Base-by-base conservation (phyloP, 345 rosid genomes). In the Sonneratia caseolaris region DNA sequence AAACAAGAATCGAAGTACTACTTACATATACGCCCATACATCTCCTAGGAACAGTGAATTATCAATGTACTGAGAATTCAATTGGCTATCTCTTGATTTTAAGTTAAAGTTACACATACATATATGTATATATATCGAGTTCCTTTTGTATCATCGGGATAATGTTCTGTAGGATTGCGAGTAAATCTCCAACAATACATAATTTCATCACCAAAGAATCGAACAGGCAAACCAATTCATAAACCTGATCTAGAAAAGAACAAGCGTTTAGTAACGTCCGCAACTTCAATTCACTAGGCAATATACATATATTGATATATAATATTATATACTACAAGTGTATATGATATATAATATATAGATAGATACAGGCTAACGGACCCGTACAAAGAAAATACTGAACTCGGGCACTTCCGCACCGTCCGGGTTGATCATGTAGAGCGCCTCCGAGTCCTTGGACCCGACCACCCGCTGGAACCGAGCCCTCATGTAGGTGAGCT, bases 361-460 rank as follows among this genome's bases (percentile, higher is more conserved):
- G 18, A 19, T 19, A 53, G 47, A 27, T 22, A 69, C 7, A 47
- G 24, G 51, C 49, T 37, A 27, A 64, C 22, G n/a, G 45, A 85
- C 82, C 78, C 97, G 83, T 37, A 87, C 87, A 76, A 94, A 90
- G 91, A 87, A 94, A 80, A 94, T 86, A 76, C 98, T 94, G 69
- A 94, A 82, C 75, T 94, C 98, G 0, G 98, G 91, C 4, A 90
- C 96, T 2, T 87, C 81, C 22, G 88, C 91, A 62, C 96, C 97
- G 57, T 90, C 97, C 27, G 98, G 97, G 80, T 94, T 94, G 51
- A 91, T 91, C 98, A 94, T 94, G 76, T 94, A 87, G 66, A 90
- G 75, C 72, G 98, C 89, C 79, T 90, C 98, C 14, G 96, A 91
- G 72, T 94, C 98, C 64, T 90, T 94, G 1, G 96, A 91, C 13